Percentiles rank a stretch among this genome's conserved stretches.
phyloP scores from a whole-genome alignment of 345 rosid genomes.

The Clarkia xantiana region DNA sequence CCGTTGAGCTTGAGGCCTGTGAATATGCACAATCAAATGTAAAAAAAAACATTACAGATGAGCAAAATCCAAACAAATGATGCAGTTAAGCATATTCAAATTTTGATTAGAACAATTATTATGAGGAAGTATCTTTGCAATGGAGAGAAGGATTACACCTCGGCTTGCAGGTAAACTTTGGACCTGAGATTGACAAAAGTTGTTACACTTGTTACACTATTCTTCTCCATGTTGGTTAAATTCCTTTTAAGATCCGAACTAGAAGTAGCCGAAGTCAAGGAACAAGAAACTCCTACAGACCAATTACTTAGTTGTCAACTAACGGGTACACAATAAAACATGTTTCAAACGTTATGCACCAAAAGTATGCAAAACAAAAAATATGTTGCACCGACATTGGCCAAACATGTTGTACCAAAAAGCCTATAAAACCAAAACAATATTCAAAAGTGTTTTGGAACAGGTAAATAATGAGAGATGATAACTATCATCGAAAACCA shows the following conservation, averaged over 20 bases:
- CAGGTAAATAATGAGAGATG: no score
- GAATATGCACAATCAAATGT: constrained; percentile 6
- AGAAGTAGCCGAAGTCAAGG: constrained; percentile 6
- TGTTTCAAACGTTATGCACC: background rate
- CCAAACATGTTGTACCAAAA: no score
- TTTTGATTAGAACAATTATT: background rate
- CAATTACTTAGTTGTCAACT: no score
- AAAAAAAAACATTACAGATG: no score
- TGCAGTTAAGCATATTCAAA: background rate
- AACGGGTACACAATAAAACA: constrained; percentile 3
- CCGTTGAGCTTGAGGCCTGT: constrained; percentile 53
- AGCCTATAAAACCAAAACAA: no score
- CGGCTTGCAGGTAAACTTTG: constrained; percentile 88
- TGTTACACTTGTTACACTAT: constrained; percentile 68
- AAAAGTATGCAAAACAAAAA: no score
- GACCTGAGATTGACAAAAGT: constrained; percentile 93
- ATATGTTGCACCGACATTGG: no score
- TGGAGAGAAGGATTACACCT: constrained; percentile 45
- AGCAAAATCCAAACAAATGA: background rate
- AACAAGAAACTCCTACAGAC: background rate
- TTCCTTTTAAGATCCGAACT: constrained; percentile 78
- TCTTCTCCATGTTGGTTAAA: constrained; percentile 58
- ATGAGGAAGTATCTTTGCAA: background rate
- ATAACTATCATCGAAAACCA: no score
- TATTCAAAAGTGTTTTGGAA: no score